Evolutionary conservation across 306 rosid genomes (phyloP).

Genomic region (Astragalus glycyphyllos): DNA sequence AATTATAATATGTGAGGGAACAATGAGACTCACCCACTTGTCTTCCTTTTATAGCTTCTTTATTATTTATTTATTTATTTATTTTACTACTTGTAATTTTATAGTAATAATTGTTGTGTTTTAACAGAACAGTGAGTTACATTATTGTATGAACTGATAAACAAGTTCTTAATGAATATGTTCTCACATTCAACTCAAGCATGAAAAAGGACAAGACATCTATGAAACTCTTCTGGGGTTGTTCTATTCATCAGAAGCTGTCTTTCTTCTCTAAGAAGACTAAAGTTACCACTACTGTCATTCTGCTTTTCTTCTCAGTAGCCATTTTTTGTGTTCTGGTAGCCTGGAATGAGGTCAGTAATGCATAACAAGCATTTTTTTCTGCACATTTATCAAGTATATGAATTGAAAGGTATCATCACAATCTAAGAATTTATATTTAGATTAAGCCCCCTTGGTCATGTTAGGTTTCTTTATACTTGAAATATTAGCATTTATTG

Average conservation of each 20-base stretch:
- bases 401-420: background rate
- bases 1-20: background rate
- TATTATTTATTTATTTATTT: too few species aligned
- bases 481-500: background rate
- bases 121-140: background rate
- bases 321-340: conserved; percentile 33
- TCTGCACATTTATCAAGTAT: background rate
- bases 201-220: conserved; percentile 54
- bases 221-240: conserved; percentile 37
- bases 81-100: too few species aligned
- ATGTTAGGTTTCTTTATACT: background rate
- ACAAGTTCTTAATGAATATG: background rate
- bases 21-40: background rate
- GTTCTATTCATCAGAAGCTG: conserved; percentile 37
- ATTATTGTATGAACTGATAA: background rate
- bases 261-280: conserved; percentile 17
- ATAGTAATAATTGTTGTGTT: background rate
- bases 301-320: conserved; percentile 44
- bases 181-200: background rate
- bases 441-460: background rate
- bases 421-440: background rate
- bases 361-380: background rate
- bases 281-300: conserved; percentile 3
- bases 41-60: background rate
- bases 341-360: conserved; percentile 44